These are phyloP conservation scores for Candida corydali DNA, from an alignment of 805 yeast species.

Conservation along the genomic window DNA sequence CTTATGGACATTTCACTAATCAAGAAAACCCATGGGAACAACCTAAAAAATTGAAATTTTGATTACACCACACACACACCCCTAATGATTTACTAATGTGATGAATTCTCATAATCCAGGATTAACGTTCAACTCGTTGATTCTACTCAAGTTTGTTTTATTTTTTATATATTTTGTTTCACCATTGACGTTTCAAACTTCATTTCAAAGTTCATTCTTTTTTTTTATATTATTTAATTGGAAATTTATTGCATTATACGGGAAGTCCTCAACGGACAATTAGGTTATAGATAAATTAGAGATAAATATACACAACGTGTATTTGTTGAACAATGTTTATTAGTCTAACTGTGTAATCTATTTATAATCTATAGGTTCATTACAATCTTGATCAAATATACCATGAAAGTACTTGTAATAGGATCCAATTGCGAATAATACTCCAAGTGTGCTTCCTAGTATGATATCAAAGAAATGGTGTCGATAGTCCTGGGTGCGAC, in stretches of 20 bases:
- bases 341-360: background rate
- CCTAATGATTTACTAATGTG: constrained; percentile 42
- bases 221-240: constrained; percentile 5
- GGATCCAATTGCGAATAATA: constrained; percentile 19
- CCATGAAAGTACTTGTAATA: constrained; percentile 23
- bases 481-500: constrained; percentile 34
- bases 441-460: constrained; percentile 30
- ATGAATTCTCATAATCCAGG: constrained; percentile 33
- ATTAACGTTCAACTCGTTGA: constrained; percentile 48
- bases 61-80: constrained; percentile 19
- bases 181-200: too few relatives aligned
- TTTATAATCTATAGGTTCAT: constrained; percentile 10
- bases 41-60: constrained; percentile 74
- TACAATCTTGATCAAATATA: constrained; percentile 8
- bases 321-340: too few relatives aligned
- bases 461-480: constrained; percentile 34
- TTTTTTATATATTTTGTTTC: background rate
- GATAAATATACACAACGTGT: constrained; percentile 1
- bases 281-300: constrained; percentile 18
- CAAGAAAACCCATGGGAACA: constrained; percentile 98
- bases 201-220: constrained; percentile 6
- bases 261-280: constrained; percentile 51
- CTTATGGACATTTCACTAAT: constrained; percentile 99
- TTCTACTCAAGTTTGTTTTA: constrained; percentile 10
- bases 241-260: constrained; percentile 37